Evolutionary conservation across 2,329 filamentous ascomycete species (phyloP).

Genomic region (Aspergillaceae sp.): DNA sequence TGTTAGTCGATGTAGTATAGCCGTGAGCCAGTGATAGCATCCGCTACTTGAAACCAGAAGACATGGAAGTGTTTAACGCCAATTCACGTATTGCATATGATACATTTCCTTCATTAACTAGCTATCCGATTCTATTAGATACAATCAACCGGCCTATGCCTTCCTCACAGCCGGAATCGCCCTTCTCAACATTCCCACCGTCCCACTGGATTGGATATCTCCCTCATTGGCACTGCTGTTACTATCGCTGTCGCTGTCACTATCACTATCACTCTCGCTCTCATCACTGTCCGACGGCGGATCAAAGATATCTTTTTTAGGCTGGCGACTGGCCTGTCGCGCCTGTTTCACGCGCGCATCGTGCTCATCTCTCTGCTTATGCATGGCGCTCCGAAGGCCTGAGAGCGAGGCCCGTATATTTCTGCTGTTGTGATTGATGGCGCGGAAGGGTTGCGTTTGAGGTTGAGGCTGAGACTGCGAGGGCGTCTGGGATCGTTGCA

Average conservation of each 20-base stretch:
- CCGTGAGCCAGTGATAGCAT: too few relatives aligned
- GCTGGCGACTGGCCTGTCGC: not conserved
- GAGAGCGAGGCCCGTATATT: too few relatives aligned
- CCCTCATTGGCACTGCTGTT: slow-evolving; percentile 10
- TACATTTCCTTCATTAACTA: not conserved
- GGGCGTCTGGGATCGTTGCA: not conserved
- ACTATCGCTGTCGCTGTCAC: slow-evolving; percentile 6
- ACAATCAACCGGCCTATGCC: not conserved
- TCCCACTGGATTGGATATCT: slow-evolving; percentile 17
- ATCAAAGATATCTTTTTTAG: slow-evolving; percentile 3
- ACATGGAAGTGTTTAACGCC: not conserved
- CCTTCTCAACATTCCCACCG: slow-evolving; percentile 8
- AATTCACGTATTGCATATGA: not conserved
- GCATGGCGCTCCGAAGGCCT: too few relatives aligned
- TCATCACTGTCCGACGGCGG: slow-evolving; percentile 11
- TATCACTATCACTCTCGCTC: slow-evolving; percentile 8
- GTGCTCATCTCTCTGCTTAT: not conserved
- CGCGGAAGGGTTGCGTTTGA: not conserved
- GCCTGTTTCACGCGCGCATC: not conserved
- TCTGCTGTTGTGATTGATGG: too few relatives aligned
- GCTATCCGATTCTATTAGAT: not conserved
- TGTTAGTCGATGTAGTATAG: too few relatives aligned
- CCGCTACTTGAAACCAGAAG: not conserved
- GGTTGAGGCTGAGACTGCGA: slow-evolving; percentile 3
- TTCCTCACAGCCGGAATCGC: slow-evolving; percentile 1